Base-by-base conservation (phyloP, 75 land plant species). In the Cunninghamia lanceolata region DNA sequence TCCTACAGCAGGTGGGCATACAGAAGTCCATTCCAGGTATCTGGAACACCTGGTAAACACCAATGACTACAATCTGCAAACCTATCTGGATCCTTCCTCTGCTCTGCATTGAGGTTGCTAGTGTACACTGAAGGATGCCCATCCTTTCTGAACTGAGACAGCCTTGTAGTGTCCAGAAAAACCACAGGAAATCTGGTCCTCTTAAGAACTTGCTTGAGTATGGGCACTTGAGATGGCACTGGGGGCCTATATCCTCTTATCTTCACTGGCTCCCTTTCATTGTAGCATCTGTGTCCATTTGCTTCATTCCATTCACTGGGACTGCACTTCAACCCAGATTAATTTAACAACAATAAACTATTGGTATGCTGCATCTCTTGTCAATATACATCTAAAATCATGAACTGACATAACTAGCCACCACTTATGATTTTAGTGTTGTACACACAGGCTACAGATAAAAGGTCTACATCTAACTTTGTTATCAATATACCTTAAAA, bases 21-120 rank as follows among this genome's bases (percentile, higher is more conserved):
- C 19, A 98, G 87, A 15, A 98, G 91, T 71, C 92, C 91, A 85
- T 96, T 96, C 99, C 99, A 98, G 10, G 97, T 94, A 84, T 98
- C 99, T 7, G 99, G 99, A 45, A 96, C 89, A 8, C 99, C 99
- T 8, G 99, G 99, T 30, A 98, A 90, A 91, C 99, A 96, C 94
- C 97, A 98, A 82, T 98, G 99, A 91, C 98, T 96, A 86, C 99
- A 98, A 56, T 98, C 99, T 28, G 93, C 89, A 11, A 90, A 93
- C 15, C 84, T 83, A 16, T 89, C 91, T 1, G 94, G 93, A 82
- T 89, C 88, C 45, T 89, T 82, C 71, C 89, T 36, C 66, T 92
- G 91, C 82, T 47, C 70, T 14, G 91, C 89, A 70, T 45, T 93
- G 35, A 88, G 88, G 52, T 85, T 90, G 21, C 82, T 84, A 3